Evolutionary conservation across 202 grass and related monocot species (phyloP), one percentile per base, ranked within the genome.

Genomic region (Panicum virgatum): DNA sequence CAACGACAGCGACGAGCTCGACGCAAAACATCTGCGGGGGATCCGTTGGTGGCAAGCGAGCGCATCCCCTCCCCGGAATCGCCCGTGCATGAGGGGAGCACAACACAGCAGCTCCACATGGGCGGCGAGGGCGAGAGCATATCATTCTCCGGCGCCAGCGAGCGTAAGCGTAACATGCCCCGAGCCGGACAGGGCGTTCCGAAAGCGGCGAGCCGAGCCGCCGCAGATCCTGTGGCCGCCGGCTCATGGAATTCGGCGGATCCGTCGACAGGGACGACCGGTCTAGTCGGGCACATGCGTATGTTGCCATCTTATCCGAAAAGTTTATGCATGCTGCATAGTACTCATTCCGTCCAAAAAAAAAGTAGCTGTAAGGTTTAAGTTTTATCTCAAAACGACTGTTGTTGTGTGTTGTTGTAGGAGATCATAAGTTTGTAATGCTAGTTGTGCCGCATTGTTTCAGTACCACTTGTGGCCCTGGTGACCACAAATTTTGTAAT

Each of bases 111-210:
- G 11, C 30, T 4, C 68, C 68, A 50, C 68, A 71, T 71, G 68
- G 4, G 54, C 54, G 78, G 38, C 81, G 16, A 16, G 26, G 12
- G 12, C 57, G 27, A 22, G 54, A 76, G 6, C 86, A 20, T 38
- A 70, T 81, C 76, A 70, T 29, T 54, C 62, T 20, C n/a, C 40
- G 20, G 58, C 73, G 78, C 74, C 60, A 46, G 45, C 45, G 23
- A 32, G 40, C 75, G n/a, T 42, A 59, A 32, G 40, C 75, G n/a
- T 42, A 59, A 57, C 87, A 81, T 64, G 54, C 1, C 12, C 26
- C 27, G 23, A 10, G 9, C 26, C 63, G 15, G 26, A 9, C 76
- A 48, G 0, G 72, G 73, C 3, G 3, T 26, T 63, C 70, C 29
- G 47, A 56, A 72, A 85, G 87, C 63, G 1, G 53, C 71, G n/a